Evolutionary conservation across 495 filamentous ascomycete species (phyloP), one percentile per base, ranked within the genome.

Genomic region (Penicillium pulvis): DNA sequence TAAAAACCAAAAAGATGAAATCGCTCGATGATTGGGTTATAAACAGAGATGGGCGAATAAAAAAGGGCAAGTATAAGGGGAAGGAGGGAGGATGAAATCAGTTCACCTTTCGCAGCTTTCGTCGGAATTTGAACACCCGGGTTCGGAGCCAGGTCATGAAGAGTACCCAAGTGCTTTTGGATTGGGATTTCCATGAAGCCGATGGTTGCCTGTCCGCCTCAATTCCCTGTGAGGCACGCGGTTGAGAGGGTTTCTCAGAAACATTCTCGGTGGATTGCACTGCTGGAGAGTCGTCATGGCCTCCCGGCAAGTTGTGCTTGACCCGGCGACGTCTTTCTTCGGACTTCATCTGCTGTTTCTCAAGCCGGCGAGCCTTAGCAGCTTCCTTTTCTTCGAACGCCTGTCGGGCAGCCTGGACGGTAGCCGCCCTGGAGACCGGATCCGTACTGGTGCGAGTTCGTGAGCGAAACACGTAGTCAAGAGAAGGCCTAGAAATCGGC

Each of bases 361-460:
- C 80, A 45, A 81, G 71, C 53, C 83, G 82, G 28, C 74, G 77
- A 23, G 75, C 78, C 59, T 87, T 86, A 9, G 81, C 81, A n/a
- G 74, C 82, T 63, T 86, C 82, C 58, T 82, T 82, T 55, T 86
- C 81, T 53, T 79, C 71, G 60, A 85, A 86, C 4, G 83, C 82
- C 57, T 79, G 78, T 12, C 83, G 80, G 14, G 82, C 77, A 46
- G 79, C 79, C 57, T 80, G 79, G 6, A 85, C 76, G 10, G 77
- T 78, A 20, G 81, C 82, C 54, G 81, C 81, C 52, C 81, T 76
- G 16, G 76, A 77, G 17, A 78, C 64, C 6, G 83, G 77, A 58
- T 85, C 81, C 11, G 69, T 74, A 51, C 74, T 78, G 17, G 67
- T 77, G 57, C 57, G 76, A 62, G 68, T 81, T 64, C 57, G 81